Conservation (phyloP, 177 flowering plant genomes). For the Vitis hybrid region DNA sequence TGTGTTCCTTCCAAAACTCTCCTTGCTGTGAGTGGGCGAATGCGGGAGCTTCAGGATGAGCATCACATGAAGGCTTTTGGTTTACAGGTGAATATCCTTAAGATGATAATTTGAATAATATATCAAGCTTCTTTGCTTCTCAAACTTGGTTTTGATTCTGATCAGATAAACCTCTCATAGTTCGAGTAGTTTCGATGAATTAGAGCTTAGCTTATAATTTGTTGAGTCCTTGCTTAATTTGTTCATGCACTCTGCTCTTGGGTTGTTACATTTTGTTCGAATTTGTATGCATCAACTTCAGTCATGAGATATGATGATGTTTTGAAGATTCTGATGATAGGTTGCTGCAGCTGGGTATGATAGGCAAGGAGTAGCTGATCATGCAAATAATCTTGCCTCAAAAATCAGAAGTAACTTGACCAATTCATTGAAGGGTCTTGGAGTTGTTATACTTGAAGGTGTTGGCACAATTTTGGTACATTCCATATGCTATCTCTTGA, state of each 20-base stretch:
- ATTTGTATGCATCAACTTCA: too few relatives aligned
- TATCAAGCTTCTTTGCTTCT: too few relatives aligned
- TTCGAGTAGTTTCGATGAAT: too few relatives aligned
- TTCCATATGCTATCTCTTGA: background rate
- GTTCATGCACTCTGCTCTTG: background rate
- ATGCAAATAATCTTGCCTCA: slow-evolving; percentile 94
- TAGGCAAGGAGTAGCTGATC: slow-evolving; percentile 98
- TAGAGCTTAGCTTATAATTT: too few relatives aligned
- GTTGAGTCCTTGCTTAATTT: too few relatives aligned
- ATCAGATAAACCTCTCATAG: too few relatives aligned
- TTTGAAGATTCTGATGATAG: slow-evolving; percentile 24
- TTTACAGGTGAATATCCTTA: slow-evolving; percentile 57
- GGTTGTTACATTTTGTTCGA: too few relatives aligned
- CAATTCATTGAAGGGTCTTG: slow-evolving; percentile 92
- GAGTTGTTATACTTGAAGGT: slow-evolving; percentile 94
- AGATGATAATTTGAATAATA: too few relatives aligned
- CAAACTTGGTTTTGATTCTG: too few relatives aligned
- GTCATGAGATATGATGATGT: background rate
- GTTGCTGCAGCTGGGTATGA: slow-evolving; percentile 92
- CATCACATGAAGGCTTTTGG: slow-evolving; percentile 94
- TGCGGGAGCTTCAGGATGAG: slow-evolving; percentile 93
- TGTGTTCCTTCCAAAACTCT: slow-evolving; percentile 99
- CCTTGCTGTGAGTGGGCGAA: slow-evolving; percentile 95
- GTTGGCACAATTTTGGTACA: slow-evolving; percentile 82
- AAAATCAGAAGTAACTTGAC: slow-evolving; percentile 88